Base-by-base conservation (phyloP, 768 basidiomycete genomes). In the Leccinum incarnatum region DNA sequence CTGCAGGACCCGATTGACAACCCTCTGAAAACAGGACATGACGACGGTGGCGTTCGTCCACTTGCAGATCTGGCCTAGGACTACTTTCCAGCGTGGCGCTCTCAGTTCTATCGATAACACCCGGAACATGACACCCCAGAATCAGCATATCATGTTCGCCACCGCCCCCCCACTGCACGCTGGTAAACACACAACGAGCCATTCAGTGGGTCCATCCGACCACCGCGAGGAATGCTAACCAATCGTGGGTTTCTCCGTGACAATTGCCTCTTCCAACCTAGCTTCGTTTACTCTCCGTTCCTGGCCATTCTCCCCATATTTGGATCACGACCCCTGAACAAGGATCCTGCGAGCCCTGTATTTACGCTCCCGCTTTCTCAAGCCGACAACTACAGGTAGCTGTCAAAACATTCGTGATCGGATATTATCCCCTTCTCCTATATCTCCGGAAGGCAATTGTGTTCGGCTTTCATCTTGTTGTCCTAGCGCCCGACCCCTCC, bases 41-140 rank as follows among this genome's bases (percentile, higher is more conserved):
- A 52, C 59, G 59, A 53, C 54, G 45, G 59, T 51, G 54, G 54
- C 54, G 45, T 46, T 46, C 45, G 14, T n/a, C n/a, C 30, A 29
- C 45, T 42, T 10, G 45, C n/a, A 30, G 7, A 27, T 8, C 45
- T 53, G 11, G 32, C 36, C n/a, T 42, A 19, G 40, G n/a, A n/a
- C 40, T 14, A 42, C n/a, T 42, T 11, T 42, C 10, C 45, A 29
- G 53, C 58, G 56, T 57, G 66, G 66, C 66, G 62, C 55, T 32
- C 45, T 46, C 37, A 19, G 52, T 42, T 14, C 19, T 40, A 51
- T 40, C 17, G 5, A 52, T 34, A 42, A 62, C 23, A 23, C 15
- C 47, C 34, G 36, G 47, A 17, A 5, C 37, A 23, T 21, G 51
- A 9, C 23, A 55, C 42, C 47, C 51, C 40, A 46, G 15, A 37